phyloP scores from a whole-genome alignment of 139 green algal species.

The Deuterostichococcus epilithicus region DNA sequence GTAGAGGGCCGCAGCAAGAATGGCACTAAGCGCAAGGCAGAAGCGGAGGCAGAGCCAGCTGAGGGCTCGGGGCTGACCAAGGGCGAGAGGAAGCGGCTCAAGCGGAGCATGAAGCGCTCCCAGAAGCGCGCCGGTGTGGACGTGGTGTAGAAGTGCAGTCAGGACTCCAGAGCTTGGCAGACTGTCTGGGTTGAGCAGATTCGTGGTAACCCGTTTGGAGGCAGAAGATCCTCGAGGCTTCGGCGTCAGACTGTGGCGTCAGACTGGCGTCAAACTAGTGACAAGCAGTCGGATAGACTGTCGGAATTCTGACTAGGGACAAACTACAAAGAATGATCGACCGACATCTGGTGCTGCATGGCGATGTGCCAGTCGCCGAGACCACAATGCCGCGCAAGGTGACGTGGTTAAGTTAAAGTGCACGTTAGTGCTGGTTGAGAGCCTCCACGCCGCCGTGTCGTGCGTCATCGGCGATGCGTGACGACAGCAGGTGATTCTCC shows the following conservation, averaged over 20 bases:
- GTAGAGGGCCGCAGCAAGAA: constrained; percentile 6
- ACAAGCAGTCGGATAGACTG: no score
- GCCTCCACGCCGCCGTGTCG: background rate
- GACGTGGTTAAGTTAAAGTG: background rate
- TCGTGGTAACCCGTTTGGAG: no score
- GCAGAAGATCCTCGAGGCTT: no score
- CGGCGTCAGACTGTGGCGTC: no score
- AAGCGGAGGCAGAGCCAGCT: background rate
- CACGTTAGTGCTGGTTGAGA: background rate
- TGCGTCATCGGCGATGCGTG: background rate
- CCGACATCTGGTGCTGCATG: no score
- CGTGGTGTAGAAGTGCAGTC: background rate
- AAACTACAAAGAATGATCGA: no score
- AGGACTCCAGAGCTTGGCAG: no score
- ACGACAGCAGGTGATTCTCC: background rate
- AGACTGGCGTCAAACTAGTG: no score
- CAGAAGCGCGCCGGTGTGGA: constrained; percentile 8
- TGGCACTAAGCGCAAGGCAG: constrained; percentile 1
- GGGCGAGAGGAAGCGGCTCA: constrained; percentile 72
- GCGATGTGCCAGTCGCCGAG: no score
- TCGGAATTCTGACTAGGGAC: no score
- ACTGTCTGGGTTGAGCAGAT: no score
- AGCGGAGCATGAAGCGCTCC: constrained; percentile 51
- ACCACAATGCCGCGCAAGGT: no score
- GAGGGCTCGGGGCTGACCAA: constrained; percentile 37